Evolutionary conservation across 345 rosid species (phyloP), one percentile per base, ranked within the genome.

Genomic region (Theobroma cacao): DNA sequence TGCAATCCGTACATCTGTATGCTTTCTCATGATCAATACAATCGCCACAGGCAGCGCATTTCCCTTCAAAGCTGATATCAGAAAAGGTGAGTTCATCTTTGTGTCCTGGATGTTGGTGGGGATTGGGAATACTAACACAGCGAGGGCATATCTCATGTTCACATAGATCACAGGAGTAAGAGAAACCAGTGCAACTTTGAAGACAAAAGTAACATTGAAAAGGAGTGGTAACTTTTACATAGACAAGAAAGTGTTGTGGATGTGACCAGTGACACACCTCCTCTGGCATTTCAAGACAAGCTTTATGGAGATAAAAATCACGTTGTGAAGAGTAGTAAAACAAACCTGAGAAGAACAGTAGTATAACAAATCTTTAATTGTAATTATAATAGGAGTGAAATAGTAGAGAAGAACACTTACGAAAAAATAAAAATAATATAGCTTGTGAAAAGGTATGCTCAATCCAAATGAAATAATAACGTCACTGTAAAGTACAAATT

Each of bases 241-340:
- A n/a, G n/a, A n/a, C n/a, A 64, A 26, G 26, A 24, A 17, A 26
- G 3, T 2, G 45, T 1, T 24, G 7, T 8, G 41, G 8, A 30
- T 7, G 24, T 0, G 8, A 38, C 7, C 3, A 9, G 20, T 3
- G 15, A 7, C 9, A 1, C 0, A 0, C 0, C 2, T 33, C 20
- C 24, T 5, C 36, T 18, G 70, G 45, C 20, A 64, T 34, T 38
- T 65, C 70, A 65, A 48, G 17, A 65, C 70, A 65, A 2, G 0
- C 2, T 36, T 36, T 65, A 6, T 65, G 70, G 4, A 65, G 70
- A 9, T 20, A n/a, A 4, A 73, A 83, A 43, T 56, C 45, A 45
- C 83, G 77, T 15, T 74, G 38, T 36, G 66, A 43, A 48, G 81
- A 77, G 38, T 1, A 48, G 48, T 80, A 83, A 41, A 72, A 77